A percentile compares a stretch with the other conserved stretches of the same genome.
These are phyloP conservation scores for Ricinus communis DNA, from an alignment of 345 rosid species.

Conservation along the genomic window DNA sequence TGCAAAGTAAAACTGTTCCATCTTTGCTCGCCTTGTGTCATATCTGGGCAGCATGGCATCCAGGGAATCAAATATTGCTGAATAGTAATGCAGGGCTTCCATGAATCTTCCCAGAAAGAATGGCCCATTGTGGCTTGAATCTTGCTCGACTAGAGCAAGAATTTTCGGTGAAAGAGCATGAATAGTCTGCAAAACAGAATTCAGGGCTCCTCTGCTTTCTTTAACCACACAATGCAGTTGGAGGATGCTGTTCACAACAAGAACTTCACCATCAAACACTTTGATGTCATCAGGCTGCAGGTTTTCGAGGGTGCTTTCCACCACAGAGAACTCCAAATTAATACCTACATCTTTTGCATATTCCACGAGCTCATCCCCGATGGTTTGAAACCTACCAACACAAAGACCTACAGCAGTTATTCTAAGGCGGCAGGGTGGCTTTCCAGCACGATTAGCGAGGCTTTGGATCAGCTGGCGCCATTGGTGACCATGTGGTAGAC, in stretches of 20 bases:
- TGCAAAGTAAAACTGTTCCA: constrained; percentile 63
- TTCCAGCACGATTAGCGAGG: constrained; percentile 44
- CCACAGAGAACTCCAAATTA: constrained; percentile 41
- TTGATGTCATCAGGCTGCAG: constrained; percentile 42
- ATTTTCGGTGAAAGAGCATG: constrained; percentile 52
- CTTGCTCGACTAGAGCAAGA: constrained; percentile 59
- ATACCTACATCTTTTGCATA: constrained; percentile 42
- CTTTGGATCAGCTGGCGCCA: constrained; percentile 55
- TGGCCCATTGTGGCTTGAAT: constrained; percentile 64
- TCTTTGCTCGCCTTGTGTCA: constrained; percentile 61
- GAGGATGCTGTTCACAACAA: constrained; percentile 58
- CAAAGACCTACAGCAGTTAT: constrained; percentile 52
- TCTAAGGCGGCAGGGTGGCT: constrained; percentile 41
- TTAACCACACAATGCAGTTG: constrained; percentile 67
- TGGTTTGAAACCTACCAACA: constrained; percentile 30
- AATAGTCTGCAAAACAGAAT: constrained; percentile 48
- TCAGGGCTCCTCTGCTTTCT: constrained; percentile 62
- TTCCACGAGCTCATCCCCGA: constrained; percentile 40
- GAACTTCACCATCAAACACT: constrained; percentile 40
- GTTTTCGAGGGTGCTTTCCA: constrained; percentile 52
- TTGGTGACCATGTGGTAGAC: constrained; percentile 53
- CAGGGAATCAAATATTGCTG: constrained; percentile 55
- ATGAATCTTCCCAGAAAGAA: constrained; percentile 66
- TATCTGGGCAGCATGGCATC: constrained; percentile 57
- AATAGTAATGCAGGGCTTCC: constrained; percentile 67